Percentiles rank a stretch among this genome's conserved stretches.
Conservation (phyloP, 441 rosid species). For the Pelargonium cotyledonis region DNA sequence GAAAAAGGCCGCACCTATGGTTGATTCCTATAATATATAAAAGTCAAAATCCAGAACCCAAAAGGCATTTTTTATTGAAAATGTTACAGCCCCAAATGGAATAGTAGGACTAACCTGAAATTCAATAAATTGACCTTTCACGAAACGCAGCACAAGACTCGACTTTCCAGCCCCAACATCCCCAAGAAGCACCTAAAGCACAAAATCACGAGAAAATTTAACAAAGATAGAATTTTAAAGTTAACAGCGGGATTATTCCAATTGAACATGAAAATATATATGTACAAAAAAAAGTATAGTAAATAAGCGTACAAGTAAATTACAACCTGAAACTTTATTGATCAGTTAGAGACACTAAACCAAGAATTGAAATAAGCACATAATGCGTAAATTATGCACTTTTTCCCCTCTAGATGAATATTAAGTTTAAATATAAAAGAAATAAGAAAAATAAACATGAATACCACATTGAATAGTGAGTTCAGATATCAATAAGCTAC, state of each 20-base stretch:
- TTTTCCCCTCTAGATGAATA: too few species aligned
- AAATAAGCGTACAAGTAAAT: background rate
- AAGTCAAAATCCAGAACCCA: slow-evolving; percentile 8
- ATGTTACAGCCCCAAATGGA: background rate
- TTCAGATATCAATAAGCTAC: too few species aligned
- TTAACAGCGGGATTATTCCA: too few species aligned
- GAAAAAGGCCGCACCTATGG: slow-evolving; percentile 96
- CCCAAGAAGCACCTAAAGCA: slow-evolving; percentile 79
- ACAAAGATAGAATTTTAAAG: background rate
- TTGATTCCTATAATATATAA: slow-evolving; percentile 62
- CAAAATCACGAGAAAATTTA: background rate
- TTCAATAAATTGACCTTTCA: slow-evolving; percentile 91
- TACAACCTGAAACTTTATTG: background rate
- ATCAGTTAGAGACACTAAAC: background rate
- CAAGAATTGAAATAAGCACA: background rate
- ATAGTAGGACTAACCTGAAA: slow-evolving; percentile 58
- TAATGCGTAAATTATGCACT: background rate
- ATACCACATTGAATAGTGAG: background rate
- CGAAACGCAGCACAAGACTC: slow-evolving; percentile 89
- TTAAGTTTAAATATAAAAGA: background rate
- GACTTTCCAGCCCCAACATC: slow-evolving; percentile 99
- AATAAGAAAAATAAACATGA: background rate
- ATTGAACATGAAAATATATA: background rate
- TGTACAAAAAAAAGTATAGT: background rate
- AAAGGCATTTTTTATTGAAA: background rate